Base-by-base conservation (phyloP, 106 monocot species). In the Platanthera guangdongensis region DNA sequence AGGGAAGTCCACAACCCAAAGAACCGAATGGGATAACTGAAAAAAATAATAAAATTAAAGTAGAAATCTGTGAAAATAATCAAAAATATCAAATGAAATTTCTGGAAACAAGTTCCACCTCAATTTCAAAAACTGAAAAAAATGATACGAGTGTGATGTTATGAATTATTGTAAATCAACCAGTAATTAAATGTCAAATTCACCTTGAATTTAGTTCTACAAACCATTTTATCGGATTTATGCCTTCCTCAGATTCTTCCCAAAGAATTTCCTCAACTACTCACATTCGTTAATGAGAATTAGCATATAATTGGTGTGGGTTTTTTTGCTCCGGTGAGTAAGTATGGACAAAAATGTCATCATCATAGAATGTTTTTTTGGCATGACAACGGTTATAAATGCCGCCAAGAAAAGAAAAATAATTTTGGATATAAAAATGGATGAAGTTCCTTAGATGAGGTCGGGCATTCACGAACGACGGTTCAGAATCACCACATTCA, bases 1-100 rank as follows among this genome's bases (percentile, higher is more conserved):
- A 72, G 99, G 99, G 74, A 99, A 99, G 75, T 99, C 99, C 3
- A 94, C 92, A 12, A 99, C 82, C 94, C 99, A 99, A 50, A 92
- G 90, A 82, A 99, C 81, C 60, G 94, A 99, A 87, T 99, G 99
- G 30, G 76, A 59, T 15, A 81, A 81, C 99, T 99, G 54, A 18
- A 50, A 72, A 72, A 50, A 51, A 51, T 21, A 30, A 30, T 30
- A 28, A 30, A 25, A n/a, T 25, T 51, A 0, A 72, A 72, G 4
- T 51, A 50, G 9, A 68, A 9, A 68, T 12, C 8, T 68, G 0
- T 63, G 6, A 7, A 21, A 63, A 63, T 47, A 0, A 4, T 16
- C 39, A 47, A 47, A 47, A 12, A 15, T 46, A 46, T 48, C 3
- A 48, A 47, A 47, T 47, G 47, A 70, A 48, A 70, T 13, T 70